Base-by-base conservation (phyloP, 768 basidiomycete genomes). In the Leccinum boreale region DNA sequence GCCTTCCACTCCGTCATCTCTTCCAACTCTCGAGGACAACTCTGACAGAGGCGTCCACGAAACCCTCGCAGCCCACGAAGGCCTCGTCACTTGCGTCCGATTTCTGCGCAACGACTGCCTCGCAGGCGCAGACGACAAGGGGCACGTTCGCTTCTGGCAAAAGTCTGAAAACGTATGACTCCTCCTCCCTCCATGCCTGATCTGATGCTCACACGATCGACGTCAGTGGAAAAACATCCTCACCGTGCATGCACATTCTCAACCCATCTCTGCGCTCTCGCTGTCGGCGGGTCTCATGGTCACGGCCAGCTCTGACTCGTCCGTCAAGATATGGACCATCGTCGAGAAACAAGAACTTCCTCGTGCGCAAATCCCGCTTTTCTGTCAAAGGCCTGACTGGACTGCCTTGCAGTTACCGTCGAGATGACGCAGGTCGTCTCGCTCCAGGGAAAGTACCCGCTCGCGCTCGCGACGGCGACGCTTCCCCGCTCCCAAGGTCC, bases 261-360 rank as follows among this genome's bases (percentile, higher is more conserved):
- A 82, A 53, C 79, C 90, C 1, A 81, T 98, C 28, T 88, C 91
- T 12, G 79, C 87, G 3, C 70, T 98, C 4, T 83, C 79, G 42
- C 75, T 78, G 2, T 73, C 78, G 52, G 77, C 74, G 15, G 70
- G 76, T 46, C 72, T 77, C 35, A 59, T 95, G 9, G 78, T 87
- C 3, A 92, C 92, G 0, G 94, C 91, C 1, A 85, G 90, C 15
- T 96, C 94, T 0, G 94, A 98, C 70, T 84, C 86, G 1, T 74
- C 75, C 1, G 79, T 95, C 45, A 92, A 90, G 70, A 75, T 92
- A 26, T 98, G 92, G 92, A 71, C 73, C 29, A 49, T 86, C 29
- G 19, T 48, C 24, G 44, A 65, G 57, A 57, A 61, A 55, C 59
- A 64, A 58, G 57, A 74, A 64, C 52, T 26, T 26, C 26, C 52